phyloP scores from a whole-genome alignment of 768 basidiomycete species.

The Cystobasidium tubakii region DNA sequence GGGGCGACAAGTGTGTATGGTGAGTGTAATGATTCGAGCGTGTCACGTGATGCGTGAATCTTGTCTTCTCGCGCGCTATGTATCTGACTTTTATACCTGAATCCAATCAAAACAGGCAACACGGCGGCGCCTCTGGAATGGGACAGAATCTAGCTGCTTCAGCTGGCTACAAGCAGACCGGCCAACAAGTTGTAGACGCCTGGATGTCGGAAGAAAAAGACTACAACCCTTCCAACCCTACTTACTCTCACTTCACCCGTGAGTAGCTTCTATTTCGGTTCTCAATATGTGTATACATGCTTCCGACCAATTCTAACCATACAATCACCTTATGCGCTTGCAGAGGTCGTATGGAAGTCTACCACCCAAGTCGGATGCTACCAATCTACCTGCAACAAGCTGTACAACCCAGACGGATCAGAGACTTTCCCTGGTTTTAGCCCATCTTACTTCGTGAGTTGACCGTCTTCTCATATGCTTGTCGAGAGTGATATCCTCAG shows the following conservation, averaged over 20 bases:
- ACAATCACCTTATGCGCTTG: too few species aligned
- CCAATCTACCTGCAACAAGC: conserved; percentile 22
- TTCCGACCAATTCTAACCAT: too few species aligned
- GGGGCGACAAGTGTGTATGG: conserved; percentile 30
- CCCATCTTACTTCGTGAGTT: conserved; percentile 12
- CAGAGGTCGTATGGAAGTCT: conserved; percentile 35
- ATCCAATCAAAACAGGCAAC: conserved; percentile 2
- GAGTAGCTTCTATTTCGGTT: background rate
- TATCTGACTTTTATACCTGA: too few species aligned
- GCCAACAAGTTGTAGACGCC: conserved; percentile 8
- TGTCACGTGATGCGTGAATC: background rate
- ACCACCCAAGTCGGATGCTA: conserved; percentile 25
- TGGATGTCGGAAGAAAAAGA: conserved; percentile 35
- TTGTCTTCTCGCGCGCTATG: too few species aligned
- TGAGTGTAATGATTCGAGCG: background rate
- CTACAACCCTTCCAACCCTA: conserved; percentile 29
- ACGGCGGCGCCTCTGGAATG: background rate
- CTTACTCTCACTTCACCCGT: conserved; percentile 36
- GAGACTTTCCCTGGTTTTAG: conserved; percentile 5
- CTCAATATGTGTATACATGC: too few species aligned
- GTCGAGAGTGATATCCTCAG: too few species aligned
- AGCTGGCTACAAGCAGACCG: conserved; percentile 2
- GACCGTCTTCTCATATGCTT: too few species aligned
- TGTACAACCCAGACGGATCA: conserved; percentile 11
- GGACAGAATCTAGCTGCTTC: conserved; percentile 22